Conservation (phyloP, 495 filamentous ascomycete genomes). For the Sabuloglossum arenarium region DNA sequence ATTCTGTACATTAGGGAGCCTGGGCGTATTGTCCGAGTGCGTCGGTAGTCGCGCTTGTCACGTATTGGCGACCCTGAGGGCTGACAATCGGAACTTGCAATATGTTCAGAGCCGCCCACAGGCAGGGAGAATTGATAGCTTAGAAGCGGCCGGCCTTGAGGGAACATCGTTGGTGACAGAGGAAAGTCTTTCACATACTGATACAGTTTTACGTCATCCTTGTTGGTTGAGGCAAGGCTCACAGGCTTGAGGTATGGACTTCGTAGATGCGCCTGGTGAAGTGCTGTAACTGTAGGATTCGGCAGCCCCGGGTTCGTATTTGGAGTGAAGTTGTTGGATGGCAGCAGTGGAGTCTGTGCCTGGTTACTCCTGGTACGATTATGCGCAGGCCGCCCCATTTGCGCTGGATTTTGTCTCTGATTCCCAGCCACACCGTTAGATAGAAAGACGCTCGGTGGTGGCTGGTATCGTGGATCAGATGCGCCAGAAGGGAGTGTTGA, state of each 20-base stretch:
- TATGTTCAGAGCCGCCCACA: not conserved
- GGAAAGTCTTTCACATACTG: constrained; percentile 14
- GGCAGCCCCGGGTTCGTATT: constrained; percentile 5
- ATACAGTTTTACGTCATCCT: constrained; percentile 9
- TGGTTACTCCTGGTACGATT: not conserved
- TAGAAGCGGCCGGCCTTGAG: not conserved
- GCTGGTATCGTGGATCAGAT: not conserved
- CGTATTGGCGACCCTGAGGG: not conserved
- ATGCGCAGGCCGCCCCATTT: not conserved
- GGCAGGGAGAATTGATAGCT: not conserved
- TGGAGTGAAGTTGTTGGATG: not conserved
- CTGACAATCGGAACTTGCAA: not conserved
- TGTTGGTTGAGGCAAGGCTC: not conserved
- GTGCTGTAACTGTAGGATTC: constrained; percentile 11
- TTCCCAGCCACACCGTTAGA: not conserved
- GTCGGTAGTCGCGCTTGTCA: not conserved
- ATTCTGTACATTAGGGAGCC: not conserved
- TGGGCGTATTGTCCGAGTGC: not conserved
- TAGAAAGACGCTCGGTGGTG: not conserved
- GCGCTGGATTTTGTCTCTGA: not conserved
- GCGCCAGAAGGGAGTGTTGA: not conserved
- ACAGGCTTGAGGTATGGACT: constrained; percentile 13
- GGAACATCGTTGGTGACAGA: constrained; percentile 9
- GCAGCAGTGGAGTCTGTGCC: not conserved
- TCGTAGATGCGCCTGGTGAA: constrained; percentile 19